Conservation (phyloP, 139 green algal species). For the Chlamydomonas sphaeroides region DNA sequence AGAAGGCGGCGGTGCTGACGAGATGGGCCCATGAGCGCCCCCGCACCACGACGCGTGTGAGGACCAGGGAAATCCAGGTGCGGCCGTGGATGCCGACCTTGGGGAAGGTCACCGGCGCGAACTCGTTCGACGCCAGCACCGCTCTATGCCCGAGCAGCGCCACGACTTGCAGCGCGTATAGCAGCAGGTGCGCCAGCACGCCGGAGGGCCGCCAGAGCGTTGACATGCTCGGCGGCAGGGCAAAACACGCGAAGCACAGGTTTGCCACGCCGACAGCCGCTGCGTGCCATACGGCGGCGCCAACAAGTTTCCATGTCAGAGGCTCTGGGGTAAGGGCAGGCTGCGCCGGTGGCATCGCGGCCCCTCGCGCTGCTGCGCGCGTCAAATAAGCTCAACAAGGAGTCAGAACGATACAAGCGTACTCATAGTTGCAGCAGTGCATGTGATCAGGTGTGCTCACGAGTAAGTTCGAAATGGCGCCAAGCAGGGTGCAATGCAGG, state of each 20-base stretch:
- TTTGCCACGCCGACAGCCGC: background rate
- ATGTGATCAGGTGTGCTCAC: too few relatives aligned
- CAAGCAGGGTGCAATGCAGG: too few relatives aligned
- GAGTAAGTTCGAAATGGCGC: too few relatives aligned
- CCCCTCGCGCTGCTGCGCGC: too few relatives aligned
- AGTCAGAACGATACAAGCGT: too few relatives aligned
- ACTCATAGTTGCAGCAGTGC: too few relatives aligned
- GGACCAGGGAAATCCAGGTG: slow-evolving; percentile 32
- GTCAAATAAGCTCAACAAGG: too few relatives aligned
- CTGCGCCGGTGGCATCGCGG: too few relatives aligned
- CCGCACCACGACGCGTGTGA: slow-evolving; percentile 27
- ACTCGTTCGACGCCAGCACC: slow-evolving; percentile 32
- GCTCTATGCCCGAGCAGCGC: slow-evolving; percentile 27
- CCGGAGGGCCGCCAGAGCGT: background rate
- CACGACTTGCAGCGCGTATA: slow-evolving; percentile 27
- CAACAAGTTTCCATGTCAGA: slow-evolving; percentile 16
- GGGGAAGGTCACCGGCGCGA: slow-evolving; percentile 20
- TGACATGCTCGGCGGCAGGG: background rate
- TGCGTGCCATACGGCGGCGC: slow-evolving; percentile 9
- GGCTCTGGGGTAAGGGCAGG: too few relatives aligned
- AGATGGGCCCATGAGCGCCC: slow-evolving; percentile 2
- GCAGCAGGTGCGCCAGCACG: background rate
- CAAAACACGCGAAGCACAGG: background rate
- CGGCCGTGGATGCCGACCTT: slow-evolving; percentile 34
- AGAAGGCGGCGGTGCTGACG: background rate